Evolutionary conservation across 1,284 basidiomycete species (phyloP), one percentile per base, ranked within the genome.

Genomic region (Mycosarcoma maydis): DNA sequence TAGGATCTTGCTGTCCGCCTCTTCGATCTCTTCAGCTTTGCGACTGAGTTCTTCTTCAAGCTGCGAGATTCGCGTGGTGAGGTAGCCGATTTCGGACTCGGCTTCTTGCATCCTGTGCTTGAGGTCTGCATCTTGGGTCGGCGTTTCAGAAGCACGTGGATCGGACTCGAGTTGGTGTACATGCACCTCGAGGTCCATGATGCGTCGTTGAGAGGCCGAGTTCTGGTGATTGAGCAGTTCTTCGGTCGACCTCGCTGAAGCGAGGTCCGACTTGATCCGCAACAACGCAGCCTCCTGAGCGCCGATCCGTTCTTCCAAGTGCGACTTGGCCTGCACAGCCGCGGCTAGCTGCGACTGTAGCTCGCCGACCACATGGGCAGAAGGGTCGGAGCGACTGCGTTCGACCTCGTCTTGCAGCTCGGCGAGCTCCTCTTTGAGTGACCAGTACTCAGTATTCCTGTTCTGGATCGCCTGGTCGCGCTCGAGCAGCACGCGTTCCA

Each of bases 11-110:
- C 44, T 44, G 36, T 79, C 77, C 2, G 74, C 73, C 13, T 75
- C 77, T 43, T 78, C 76, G 46, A 70, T 64, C 22, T 80, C 77
- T 11, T 65, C 61, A 3, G 76, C 76, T 46, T 77, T 76, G 14
- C 57, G 40, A 10, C 37, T 48, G 8, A 80, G 55, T 32, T 78
- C 75, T 11, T 46, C 26, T 47, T 78, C 77, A 16, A 80, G 50
- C 27, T 77, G 59, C 3, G 20, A 43, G 23, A 76, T 60, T 13
- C 69, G 46, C 7, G 32, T 33, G 11, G 16, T 3, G 7, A 68
- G 57, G 22, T 72, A 59, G 6, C 24, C 26, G 11, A 68, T 19
- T 16, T 65, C 61, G 4, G 44, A 27, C 22, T 55, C 30, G 4
- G 41, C 26, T 8, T 36, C 14, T 0, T 32, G 13, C 3, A 52